Evolutionary conservation across 2,329 filamentous ascomycete species (phyloP).

Genomic region (Alternaria metachromatica): DNA sequence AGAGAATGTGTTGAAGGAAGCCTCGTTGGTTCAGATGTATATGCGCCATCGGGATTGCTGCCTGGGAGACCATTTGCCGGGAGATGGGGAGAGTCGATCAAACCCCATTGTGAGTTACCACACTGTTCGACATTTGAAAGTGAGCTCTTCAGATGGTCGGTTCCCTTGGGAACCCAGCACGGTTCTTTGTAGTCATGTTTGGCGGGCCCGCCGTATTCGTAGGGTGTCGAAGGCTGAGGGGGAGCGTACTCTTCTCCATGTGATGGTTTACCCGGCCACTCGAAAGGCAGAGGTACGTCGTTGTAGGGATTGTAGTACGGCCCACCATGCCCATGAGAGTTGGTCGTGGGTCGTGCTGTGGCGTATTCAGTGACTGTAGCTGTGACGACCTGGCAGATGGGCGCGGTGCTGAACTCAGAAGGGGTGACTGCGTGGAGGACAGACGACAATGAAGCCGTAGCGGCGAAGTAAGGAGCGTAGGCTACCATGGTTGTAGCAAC

Average conservation of each 20-base stretch:
- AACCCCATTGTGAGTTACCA: slow-evolving; percentile 39
- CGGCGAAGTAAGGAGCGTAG: slow-evolving; percentile 35
- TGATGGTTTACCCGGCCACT: slow-evolving; percentile 36
- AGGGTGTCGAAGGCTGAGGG: slow-evolving; percentile 30
- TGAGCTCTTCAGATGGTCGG: slow-evolving; percentile 24
- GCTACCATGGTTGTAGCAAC: slow-evolving; percentile 33
- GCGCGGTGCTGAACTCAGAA: slow-evolving; percentile 9
- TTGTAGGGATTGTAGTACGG: slow-evolving; percentile 43
- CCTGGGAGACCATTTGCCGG: slow-evolving; percentile 26
- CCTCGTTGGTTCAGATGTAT: neutral
- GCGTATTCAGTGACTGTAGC: slow-evolving; percentile 25
- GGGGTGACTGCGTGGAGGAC: slow-evolving; percentile 16
- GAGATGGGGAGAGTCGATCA: slow-evolving; percentile 35
- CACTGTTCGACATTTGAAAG: slow-evolving; percentile 33
- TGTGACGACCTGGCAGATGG: slow-evolving; percentile 18
- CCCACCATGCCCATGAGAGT: slow-evolving; percentile 36
- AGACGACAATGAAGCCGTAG: slow-evolving; percentile 31
- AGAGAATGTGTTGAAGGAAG: neutral
- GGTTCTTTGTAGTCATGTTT: slow-evolving; percentile 30
- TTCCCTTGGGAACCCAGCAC: slow-evolving; percentile 35
- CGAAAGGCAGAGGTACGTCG: slow-evolving; percentile 28
- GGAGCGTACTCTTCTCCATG: slow-evolving; percentile 23
- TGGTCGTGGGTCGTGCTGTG: slow-evolving; percentile 23
- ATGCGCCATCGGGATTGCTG: slow-evolving; percentile 9
- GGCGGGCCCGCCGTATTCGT: slow-evolving; percentile 29